Percentiles rank a stretch among this genome's conserved stretches.
phyloP scores from a whole-genome alignment of 2,329 filamentous ascomycete species.

The Lecanicillium sp. region DNA sequence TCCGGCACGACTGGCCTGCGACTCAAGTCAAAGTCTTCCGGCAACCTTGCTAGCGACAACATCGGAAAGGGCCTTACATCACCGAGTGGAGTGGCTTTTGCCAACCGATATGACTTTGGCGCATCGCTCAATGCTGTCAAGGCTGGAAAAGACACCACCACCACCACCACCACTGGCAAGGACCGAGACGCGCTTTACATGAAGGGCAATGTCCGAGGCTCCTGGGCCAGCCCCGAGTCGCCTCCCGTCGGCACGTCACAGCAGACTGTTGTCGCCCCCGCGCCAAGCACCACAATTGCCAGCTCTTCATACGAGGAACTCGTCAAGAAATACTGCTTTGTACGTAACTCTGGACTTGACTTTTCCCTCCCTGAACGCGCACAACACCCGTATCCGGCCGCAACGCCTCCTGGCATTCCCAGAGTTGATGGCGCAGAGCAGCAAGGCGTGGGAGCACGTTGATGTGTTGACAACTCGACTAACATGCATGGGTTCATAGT shows the following conservation, averaged over 20 bases:
- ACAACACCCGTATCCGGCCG: conserved; percentile 11
- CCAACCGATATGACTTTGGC: conserved; percentile 91
- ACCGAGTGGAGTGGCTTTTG: conserved; percentile 67
- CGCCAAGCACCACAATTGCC: conserved; percentile 47
- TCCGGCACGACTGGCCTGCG: conserved; percentile 50
- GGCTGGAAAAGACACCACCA: conserved; percentile 50
- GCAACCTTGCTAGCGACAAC: conserved; percentile 56
- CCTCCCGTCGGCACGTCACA: conserved; percentile 18
- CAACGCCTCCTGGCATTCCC: conserved; percentile 7
- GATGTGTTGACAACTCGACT: conserved; percentile 21
- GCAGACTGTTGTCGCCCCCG: conserved; percentile 9
- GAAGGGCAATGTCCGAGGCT: conserved; percentile 35
- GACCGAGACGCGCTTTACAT: conserved; percentile 51
- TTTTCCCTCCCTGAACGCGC: conserved; percentile 9
- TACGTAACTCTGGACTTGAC: conserved; percentile 58
- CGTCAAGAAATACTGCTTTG: conserved; percentile 99
- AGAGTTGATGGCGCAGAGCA: background rate
- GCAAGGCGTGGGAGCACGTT: background rate
- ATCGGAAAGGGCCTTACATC: conserved; percentile 41
- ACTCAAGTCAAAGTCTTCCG: conserved; percentile 60
- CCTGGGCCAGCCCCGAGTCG: conserved; percentile 10
- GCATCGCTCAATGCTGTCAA: conserved; percentile 81
- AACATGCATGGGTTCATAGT: conserved; percentile 36
- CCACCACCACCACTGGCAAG: conserved; percentile 37
- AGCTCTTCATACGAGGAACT: conserved; percentile 93